Evolutionary conservation across 1,284 basidiomycete species (phyloP).

Genomic region (Ustilago xerochloae): DNA sequence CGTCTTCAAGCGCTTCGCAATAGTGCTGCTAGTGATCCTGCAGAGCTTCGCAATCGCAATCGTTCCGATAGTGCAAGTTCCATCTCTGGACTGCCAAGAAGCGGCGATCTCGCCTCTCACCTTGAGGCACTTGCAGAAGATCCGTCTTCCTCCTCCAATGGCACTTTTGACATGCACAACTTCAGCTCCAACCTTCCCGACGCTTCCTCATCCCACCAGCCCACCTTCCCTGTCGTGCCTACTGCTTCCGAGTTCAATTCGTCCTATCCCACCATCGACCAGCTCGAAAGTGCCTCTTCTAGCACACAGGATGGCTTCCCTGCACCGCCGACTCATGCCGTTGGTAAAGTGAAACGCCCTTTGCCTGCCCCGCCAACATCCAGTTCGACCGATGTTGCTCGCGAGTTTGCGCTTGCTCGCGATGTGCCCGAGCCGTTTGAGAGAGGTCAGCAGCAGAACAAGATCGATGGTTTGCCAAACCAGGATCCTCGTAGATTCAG

Average conservation of each 20-base stretch:
- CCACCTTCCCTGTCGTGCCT: conserved; percentile 35
- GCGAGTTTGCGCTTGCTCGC: conserved; percentile 46
- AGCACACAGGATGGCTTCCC: conserved; percentile 31
- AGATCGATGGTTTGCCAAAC: conserved; percentile 37
- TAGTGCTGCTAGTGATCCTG: conserved; percentile 35
- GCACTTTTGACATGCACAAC: conserved; percentile 26
- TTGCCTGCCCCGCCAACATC: conserved; percentile 45
- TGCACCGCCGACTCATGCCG: conserved; percentile 38
- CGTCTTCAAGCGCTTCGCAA: conserved; percentile 46
- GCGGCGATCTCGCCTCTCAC: conserved; percentile 23
- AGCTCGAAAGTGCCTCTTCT: conserved; percentile 40
- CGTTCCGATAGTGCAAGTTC: conserved; percentile 23
- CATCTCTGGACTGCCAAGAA: conserved; percentile 7
- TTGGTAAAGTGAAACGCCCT: conserved; percentile 39
- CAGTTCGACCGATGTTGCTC: conserved; percentile 33
- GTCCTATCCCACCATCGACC: conserved; percentile 56
- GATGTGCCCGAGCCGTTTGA: conserved; percentile 51
- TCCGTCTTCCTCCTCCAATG: conserved; percentile 1
- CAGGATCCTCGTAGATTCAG: conserved; percentile 27
- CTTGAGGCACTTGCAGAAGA: conserved; percentile 30
- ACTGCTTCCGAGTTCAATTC: conserved; percentile 50
- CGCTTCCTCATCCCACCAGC: not conserved
- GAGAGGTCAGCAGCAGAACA: conserved; percentile 1
- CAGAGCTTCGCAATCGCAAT: conserved; percentile 29
- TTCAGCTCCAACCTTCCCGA: conserved; percentile 24